phyloP scores from a whole-genome alignment of 78 protist species.

The Polysphondylium violaceum region DNA sequence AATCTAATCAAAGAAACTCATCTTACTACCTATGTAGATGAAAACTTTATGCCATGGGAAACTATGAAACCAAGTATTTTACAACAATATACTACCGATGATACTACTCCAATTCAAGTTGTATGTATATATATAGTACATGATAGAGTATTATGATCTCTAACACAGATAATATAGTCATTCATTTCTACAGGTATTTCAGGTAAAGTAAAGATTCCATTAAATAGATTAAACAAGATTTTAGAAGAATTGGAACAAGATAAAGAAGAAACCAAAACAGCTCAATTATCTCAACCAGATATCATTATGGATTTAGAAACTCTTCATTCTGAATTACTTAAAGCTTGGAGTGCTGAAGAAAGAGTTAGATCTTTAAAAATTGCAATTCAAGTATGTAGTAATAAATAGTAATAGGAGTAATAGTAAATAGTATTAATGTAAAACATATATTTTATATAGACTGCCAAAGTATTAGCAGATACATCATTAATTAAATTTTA shows the following conservation, averaged over 20 bases:
- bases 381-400: conserved; percentile 85
- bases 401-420: background rate
- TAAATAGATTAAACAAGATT: conserved; percentile 62
- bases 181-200: conserved; percentile 44
- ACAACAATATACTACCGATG: conserved; percentile 81
- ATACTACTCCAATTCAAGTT: conserved; percentile 46
- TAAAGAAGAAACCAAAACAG: conserved; percentile 46
- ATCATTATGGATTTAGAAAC: conserved; percentile 82
- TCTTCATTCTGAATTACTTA: conserved; percentile 80
- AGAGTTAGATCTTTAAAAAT: conserved; percentile 90
- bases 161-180: background rate
- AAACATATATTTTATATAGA: conserved; percentile 29
- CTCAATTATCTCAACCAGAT: conserved; percentile 77
- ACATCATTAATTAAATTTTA: conserved; percentile 87
- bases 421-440: background rate
- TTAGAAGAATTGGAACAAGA: conserved; percentile 77
- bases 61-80: conserved; percentile 77
- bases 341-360: conserved; percentile 88
- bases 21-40: conserved; percentile 34
- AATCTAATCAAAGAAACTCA: conserved; percentile 26
- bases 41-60: conserved; percentile 81
- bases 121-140: conserved; percentile 28
- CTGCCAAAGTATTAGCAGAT: conserved; percentile 84
- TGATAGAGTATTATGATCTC: background rate
- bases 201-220: conserved; percentile 73